Percentiles rank a stretch among this genome's conserved stretches.
Conservation (phyloP, 1,284 basidiomycete genomes). For the Butyriboletus appendiculatus region DNA sequence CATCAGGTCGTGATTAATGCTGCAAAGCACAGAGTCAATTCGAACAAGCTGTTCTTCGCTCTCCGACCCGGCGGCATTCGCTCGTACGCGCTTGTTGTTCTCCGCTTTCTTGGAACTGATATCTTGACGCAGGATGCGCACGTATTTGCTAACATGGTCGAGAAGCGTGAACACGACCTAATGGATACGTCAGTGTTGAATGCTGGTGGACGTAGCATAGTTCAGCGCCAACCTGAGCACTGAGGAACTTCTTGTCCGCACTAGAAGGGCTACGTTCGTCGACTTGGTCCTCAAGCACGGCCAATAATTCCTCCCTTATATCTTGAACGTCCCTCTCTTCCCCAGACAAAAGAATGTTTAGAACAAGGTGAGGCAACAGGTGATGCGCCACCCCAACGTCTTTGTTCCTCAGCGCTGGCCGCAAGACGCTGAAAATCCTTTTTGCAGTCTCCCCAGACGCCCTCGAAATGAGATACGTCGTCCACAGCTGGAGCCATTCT, state of each 20-base stretch:
- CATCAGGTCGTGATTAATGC: slow-evolving; percentile 87
- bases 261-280: slow-evolving; percentile 56
- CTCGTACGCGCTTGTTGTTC: slow-evolving; percentile 47
- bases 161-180: slow-evolving; percentile 93
- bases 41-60: slow-evolving; percentile 60
- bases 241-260: slow-evolving; percentile 79
- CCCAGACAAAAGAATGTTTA: slow-evolving; percentile 86
- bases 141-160: slow-evolving; percentile 94
- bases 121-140: slow-evolving; percentile 67
- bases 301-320: slow-evolving; percentile 78
- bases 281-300: slow-evolving; percentile 89
- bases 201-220: background rate
- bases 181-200: background rate
- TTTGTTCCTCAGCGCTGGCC: slow-evolving; percentile 79
- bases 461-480: slow-evolving; percentile 78
- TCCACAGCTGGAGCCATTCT: slow-evolving; percentile 96
- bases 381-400: slow-evolving; percentile 92
- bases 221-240: slow-evolving; percentile 74
- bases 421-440: slow-evolving; percentile 80
- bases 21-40: slow-evolving; percentile 80
- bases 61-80: slow-evolving; percentile 37
- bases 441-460: slow-evolving; percentile 58
- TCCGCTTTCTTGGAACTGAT: slow-evolving; percentile 51
- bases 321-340: slow-evolving; percentile 58
- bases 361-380: slow-evolving; percentile 89